Evolutionary conservation across 768 basidiomycete species (phyloP).

Genomic region (Suillus bovinus): DNA sequence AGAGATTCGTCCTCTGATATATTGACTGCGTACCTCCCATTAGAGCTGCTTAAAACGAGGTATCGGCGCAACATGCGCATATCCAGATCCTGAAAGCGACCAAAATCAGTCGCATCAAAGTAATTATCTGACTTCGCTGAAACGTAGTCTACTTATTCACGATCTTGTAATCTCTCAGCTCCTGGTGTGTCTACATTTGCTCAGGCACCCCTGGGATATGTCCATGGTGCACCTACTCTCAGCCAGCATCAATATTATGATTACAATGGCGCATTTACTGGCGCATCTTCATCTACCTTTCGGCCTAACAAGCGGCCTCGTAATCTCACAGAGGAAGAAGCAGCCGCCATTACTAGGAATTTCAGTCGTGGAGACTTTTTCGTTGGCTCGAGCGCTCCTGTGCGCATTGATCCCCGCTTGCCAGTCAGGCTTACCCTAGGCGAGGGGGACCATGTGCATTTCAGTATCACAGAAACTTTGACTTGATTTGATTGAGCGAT

Average conservation of each 20-base stretch:
- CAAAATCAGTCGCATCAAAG: constrained; percentile 37
- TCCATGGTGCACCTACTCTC: constrained; percentile 44
- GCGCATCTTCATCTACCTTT: constrained; percentile 73
- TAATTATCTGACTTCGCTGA: constrained; percentile 17
- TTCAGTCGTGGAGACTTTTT: constrained; percentile 83
- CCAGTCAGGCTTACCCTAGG: constrained; percentile 79
- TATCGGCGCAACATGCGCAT: constrained; percentile 65
- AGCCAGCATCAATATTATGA: constrained; percentile 72
- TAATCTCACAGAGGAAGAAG: constrained; percentile 79
- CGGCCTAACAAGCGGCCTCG: constrained; percentile 80
- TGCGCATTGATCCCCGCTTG: constrained; percentile 79
- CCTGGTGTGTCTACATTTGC: constrained; percentile 39
- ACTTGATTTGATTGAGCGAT: constrained; percentile 33
- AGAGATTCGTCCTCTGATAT: neutral
- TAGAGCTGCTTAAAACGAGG: constrained; percentile 85
- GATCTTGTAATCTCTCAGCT: constrained; percentile 23
- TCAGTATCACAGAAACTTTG: constrained; percentile 52
- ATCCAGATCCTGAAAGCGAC: constrained; percentile 74
- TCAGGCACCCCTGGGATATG: constrained; percentile 40
- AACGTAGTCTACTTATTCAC: constrained; percentile 1
- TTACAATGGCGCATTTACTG: constrained; percentile 67
- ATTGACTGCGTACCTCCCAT: neutral
- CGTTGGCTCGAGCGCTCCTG: constrained; percentile 77
- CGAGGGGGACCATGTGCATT: constrained; percentile 81
- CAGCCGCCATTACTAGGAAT: constrained; percentile 80